Base-by-base conservation (phyloP, 805 yeast genomes). In the Wickerhamia fluorescens region DNA sequence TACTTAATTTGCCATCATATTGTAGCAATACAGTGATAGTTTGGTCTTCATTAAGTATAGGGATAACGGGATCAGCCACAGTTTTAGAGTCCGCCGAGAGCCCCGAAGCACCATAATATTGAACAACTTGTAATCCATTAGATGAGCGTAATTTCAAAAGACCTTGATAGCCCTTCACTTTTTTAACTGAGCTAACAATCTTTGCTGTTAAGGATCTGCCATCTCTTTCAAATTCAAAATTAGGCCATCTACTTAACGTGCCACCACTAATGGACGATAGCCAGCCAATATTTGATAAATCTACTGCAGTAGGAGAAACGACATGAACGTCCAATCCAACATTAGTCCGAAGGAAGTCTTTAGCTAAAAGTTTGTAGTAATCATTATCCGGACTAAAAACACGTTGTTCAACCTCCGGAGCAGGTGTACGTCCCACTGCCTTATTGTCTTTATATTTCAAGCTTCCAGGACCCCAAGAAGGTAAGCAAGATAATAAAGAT, bases 121-220 rank as follows among this genome's bases (percentile, higher is more conserved):
- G 74, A 10, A 72, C 57, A 6, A 89, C 85, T 47, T 84, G 94
- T 29, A 92, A 60, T 0, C 97, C 97, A 39, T 71, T 75, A 1
- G 96, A 86, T 43, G 88, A 80, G 40, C 98, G 80, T 15, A 87
- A 71, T 47, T 87, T 87, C 39, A 89, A 56, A 40, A 80, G 80
- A 4, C 83, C 88, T 51, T 84, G 92, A 44, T 81, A 81, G 4
- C 94, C 97, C 4, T 56, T 53, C 3, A 72, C 58, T 15, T 66
- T 65, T 2, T 56, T 45, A 10, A 81, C 66, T 5, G 75, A 61
- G 20, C 62, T 57, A n/a, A 65, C 60, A 38, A 81, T 61, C 15
- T 81, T 82, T 24, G 76, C 70, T 7, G 75, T 69, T 29, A 85
- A 63, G 8, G 72, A 64, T 13, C 73, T 53, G 14, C 84, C 87